These are phyloP conservation scores for Boletus sensibilis DNA, from an alignment of 768 basidiomycete species.

Conservation along the genomic window DNA sequence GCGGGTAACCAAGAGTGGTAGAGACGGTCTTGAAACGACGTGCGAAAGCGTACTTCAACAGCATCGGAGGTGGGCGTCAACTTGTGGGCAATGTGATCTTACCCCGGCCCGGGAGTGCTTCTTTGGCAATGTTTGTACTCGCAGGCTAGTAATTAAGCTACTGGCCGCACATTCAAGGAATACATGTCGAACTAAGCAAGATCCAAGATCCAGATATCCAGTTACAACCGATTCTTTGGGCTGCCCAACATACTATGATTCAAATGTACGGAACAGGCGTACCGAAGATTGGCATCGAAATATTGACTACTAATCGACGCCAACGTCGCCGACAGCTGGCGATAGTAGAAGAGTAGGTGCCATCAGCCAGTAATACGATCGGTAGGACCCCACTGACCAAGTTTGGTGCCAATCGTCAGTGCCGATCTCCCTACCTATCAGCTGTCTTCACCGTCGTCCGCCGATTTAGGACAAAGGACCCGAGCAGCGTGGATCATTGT, in stretches of 20 bases:
- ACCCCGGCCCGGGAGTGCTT: too few relatives aligned
- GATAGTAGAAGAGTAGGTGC: neutral
- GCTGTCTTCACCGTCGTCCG: neutral
- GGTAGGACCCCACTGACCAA: neutral
- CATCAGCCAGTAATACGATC: too few relatives aligned
- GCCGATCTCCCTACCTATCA: neutral
- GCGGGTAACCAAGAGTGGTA: neutral
- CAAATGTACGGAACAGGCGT: neutral
- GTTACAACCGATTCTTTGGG: neutral
- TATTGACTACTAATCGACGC: neutral
- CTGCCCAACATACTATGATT: too few relatives aligned
- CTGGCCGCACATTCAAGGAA: too few relatives aligned
- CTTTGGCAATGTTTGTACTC: neutral
- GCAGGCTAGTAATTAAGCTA: too few relatives aligned
- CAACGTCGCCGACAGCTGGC: neutral
- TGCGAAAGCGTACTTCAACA: too few relatives aligned
- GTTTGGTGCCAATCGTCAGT: neutral
- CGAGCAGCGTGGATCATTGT: neutral
- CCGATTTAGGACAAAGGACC: conserved; percentile 2
- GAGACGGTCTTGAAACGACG: too few relatives aligned
- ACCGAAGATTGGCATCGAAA: neutral
- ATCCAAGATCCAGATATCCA: neutral
- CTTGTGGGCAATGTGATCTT: too few relatives aligned
- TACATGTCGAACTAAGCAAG: neutral
- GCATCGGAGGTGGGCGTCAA: too few relatives aligned